phyloP scores from a whole-genome alignment of 345 rosid genomes.

The Dipteronia sinensis region DNA sequence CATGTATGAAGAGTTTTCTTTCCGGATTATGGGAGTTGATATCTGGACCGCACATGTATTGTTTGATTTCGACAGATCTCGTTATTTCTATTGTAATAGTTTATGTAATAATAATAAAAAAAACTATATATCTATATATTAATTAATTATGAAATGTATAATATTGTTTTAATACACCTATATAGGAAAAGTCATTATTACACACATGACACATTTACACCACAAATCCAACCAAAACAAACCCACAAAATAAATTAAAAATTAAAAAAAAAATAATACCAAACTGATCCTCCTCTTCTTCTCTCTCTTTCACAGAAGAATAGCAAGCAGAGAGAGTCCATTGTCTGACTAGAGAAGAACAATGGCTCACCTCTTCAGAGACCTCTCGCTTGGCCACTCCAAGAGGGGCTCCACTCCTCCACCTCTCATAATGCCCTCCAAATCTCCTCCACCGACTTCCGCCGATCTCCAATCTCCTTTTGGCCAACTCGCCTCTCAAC shows the following conservation, averaged over 20 bases:
- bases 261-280: not conserved
- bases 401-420: conserved; percentile 68
- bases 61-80: too few species aligned
- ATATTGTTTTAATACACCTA: too few species aligned
- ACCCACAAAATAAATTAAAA: not conserved
- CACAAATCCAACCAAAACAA: not conserved
- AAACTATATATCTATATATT: too few species aligned
- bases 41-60: too few species aligned
- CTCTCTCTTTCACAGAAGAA: not conserved
- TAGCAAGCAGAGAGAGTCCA: conserved; percentile 4
- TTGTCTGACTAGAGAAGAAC: conserved; percentile 21
- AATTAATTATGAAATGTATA: not conserved
- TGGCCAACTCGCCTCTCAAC: conserved; percentile 67
- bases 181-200: not conserved
- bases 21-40: too few species aligned
- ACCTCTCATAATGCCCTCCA: conserved; percentile 31
- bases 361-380: conserved; percentile 97
- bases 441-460: conserved; percentile 17
- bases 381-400: conserved; percentile 86
- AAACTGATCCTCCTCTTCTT: conserved; percentile 5
- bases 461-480: conserved; percentile 73
- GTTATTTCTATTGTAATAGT: too few species aligned
- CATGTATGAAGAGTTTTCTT: too few species aligned
- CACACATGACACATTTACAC: not conserved
- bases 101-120: too few species aligned